Evolutionary conservation across 805 yeast species (phyloP).

Genomic region (Candida jianshihensis): DNA sequence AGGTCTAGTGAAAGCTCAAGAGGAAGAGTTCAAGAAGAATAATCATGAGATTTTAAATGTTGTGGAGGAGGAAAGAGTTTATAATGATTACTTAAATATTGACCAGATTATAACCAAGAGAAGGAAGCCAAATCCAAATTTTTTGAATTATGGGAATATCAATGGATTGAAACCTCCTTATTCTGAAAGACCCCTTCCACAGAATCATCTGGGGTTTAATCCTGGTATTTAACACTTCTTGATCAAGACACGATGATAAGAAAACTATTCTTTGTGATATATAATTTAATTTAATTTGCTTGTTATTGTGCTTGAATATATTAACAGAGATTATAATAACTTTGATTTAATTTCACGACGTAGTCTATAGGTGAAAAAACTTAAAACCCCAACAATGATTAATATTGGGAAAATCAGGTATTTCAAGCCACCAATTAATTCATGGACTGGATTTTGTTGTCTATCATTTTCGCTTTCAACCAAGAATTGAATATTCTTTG

Average conservation of each 20-base stretch:
- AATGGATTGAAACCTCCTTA: constrained; percentile 40
- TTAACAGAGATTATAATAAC: too few relatives aligned
- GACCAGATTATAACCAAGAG: constrained; percentile 38
- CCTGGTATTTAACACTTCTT: too few relatives aligned
- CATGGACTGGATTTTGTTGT: constrained; percentile 16
- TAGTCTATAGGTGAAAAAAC: constrained; percentile 42
- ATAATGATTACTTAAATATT: constrained; percentile 33
- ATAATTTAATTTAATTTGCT: too few relatives aligned
- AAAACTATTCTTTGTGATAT: too few relatives aligned
- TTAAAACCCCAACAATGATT: constrained; percentile 27
- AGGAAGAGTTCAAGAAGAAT: constrained; percentile 18
- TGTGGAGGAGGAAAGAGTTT: constrained; percentile 23
- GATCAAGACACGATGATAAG: too few relatives aligned
- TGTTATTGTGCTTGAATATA: too few relatives aligned
- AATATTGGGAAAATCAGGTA: constrained; percentile 21
- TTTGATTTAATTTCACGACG: constrained; percentile 59
- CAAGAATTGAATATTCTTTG: constrained; percentile 13
- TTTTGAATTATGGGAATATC: constrained; percentile 38
- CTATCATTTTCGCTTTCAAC: constrained; percentile 20
- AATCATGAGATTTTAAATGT: constrained; percentile 26
- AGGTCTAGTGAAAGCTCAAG: constrained; percentile 23
- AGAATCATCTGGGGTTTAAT: not conserved
- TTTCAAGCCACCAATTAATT: constrained; percentile 20
- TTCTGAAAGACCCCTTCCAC: constrained; percentile 13
- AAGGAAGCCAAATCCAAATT: constrained; percentile 42